These are phyloP conservation scores for Marasmius tenuissimus DNA, from an alignment of 1,284 basidiomycete genomes.

Conservation along the genomic window DNA sequence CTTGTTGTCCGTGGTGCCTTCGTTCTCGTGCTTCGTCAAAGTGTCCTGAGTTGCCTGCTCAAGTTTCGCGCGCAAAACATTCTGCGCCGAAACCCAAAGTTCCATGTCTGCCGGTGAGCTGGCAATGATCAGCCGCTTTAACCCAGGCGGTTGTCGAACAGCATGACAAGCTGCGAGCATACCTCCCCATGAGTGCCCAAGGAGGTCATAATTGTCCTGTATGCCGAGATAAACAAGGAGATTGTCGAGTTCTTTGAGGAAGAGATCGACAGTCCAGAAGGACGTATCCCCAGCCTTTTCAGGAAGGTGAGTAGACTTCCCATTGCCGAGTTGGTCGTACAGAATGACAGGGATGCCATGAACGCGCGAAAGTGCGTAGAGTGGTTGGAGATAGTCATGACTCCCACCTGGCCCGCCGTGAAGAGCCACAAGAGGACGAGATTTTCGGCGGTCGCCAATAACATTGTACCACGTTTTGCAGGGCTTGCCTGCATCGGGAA, in stretches of 20 bases:
- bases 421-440: constrained; percentile 38
- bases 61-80: constrained; percentile 32
- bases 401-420: constrained; percentile 46
- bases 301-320: constrained; percentile 45
- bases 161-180: constrained; percentile 43
- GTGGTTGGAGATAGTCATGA: constrained; percentile 37
- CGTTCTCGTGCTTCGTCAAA: constrained; percentile 46
- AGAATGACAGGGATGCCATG: constrained; percentile 39
- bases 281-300: constrained; percentile 31
- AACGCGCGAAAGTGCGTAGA: constrained; percentile 30
- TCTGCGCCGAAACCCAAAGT: constrained; percentile 36
- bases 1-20: constrained; percentile 40
- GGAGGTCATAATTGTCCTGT: constrained; percentile 33
- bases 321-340: constrained; percentile 51
- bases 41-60: constrained; percentile 42
- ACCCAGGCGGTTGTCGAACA: constrained; percentile 34
- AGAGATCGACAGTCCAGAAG: constrained; percentile 47
- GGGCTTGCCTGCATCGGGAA: no score
- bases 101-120: constrained; percentile 39
- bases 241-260: constrained; percentile 46
- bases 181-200: constrained; percentile 54
- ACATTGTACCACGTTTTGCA: no score
- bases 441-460: background rate
- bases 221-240: constrained; percentile 40
- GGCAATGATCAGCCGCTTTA: constrained; percentile 40